Percentiles rank a stretch among this genome's conserved stretches.
These are phyloP conservation scores for Cicer yamashitae DNA, from an alignment of 306 rosid genomes.

Conservation along the genomic window DNA sequence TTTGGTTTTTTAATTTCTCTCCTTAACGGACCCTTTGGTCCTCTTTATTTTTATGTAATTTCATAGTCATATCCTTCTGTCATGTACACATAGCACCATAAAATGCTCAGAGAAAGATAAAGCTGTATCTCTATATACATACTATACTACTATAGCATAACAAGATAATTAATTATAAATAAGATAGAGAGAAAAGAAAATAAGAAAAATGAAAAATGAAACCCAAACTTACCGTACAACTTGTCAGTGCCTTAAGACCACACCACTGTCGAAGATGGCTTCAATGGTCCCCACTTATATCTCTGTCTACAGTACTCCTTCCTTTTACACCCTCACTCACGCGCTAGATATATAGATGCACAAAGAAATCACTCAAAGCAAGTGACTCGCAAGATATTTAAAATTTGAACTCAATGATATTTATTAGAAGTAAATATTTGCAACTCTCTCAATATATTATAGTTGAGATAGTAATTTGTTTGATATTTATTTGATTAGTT, in stretches of 20 bases:
- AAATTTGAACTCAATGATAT: no score
- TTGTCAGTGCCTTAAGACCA: constrained; percentile 9
- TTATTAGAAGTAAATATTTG: no score
- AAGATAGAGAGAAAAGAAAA: neutral
- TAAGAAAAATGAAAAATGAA: neutral
- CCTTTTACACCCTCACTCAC: neutral
- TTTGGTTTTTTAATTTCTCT: constrained; percentile 4
- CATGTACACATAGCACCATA: constrained; percentile 47
- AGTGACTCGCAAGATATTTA: no score
- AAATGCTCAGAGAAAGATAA: constrained; percentile 46
- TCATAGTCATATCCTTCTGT: constrained; percentile 50
- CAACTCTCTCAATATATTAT: no score
- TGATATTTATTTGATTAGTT: no score
- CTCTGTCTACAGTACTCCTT: neutral
- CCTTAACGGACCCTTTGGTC: constrained; percentile 35
- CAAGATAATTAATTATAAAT: neutral
- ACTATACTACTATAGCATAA: neutral
- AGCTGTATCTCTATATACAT: neutral
- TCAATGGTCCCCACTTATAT: constrained; percentile 14
- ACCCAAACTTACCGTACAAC: neutral
- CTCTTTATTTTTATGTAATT: constrained; percentile 35
- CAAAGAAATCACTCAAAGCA: no score
- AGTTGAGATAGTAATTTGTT: no score
- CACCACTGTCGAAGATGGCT: neutral
- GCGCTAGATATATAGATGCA: neutral